These are phyloP conservation scores for Pelagophyceae sp. DNA, from an alignment of 352 stramenopile genomes.

Conservation along the genomic window DNA sequence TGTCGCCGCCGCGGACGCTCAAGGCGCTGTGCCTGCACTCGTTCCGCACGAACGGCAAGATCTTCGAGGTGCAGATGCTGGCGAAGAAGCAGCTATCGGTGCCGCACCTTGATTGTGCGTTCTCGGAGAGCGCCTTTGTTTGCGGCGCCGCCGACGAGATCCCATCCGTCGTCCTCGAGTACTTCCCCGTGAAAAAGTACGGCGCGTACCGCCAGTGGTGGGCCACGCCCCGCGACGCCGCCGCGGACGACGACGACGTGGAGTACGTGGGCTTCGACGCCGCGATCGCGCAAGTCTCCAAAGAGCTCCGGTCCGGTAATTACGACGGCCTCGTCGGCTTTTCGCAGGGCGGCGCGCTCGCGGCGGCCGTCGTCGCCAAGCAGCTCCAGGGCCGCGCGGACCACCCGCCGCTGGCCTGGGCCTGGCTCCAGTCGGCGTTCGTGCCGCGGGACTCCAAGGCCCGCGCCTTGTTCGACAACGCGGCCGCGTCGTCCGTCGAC, in stretches of 20 bases:
- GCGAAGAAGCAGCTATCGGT: background rate
- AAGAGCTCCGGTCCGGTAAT: background rate
- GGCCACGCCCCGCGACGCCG: background rate
- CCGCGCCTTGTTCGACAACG: background rate
- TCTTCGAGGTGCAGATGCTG: background rate
- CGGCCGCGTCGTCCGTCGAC: background rate
- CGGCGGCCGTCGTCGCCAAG: background rate
- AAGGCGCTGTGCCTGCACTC: background rate
- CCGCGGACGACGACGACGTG: background rate
- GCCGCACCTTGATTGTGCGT: background rate
- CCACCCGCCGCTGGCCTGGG: background rate
- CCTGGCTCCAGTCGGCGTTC: background rate
- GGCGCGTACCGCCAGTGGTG: background rate
- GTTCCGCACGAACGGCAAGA: background rate
- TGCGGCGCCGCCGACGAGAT: background rate
- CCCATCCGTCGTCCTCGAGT: background rate
- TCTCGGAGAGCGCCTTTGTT: background rate
- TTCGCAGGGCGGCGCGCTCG: background rate
- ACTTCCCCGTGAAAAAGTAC: background rate
- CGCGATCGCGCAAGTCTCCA: background rate
- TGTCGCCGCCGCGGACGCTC: too few species aligned
- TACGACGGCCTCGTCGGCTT: background rate
- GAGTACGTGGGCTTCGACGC: background rate
- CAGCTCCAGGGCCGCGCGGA: background rate
- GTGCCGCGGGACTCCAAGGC: background rate